phyloP scores from a whole-genome alignment of 345 rosid genomes.

The Pistacia atlantica region DNA sequence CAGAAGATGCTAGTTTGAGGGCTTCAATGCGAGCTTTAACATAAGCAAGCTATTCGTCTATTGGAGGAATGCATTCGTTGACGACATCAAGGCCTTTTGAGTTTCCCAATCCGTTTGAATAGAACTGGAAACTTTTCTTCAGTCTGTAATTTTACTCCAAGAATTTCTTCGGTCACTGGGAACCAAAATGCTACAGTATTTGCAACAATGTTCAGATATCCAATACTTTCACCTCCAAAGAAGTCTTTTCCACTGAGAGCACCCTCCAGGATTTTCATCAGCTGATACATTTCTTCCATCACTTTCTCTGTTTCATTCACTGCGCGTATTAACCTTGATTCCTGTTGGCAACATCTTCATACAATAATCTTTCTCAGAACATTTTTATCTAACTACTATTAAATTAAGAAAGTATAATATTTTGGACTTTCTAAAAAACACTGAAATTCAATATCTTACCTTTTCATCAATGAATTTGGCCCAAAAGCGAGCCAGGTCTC shows the following conservation, averaged over 20 bases:
- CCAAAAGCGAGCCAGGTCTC: slow-evolving; percentile 50
- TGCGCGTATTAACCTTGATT: no score
- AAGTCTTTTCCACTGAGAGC: slow-evolving; percentile 28
- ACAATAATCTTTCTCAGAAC: neutral
- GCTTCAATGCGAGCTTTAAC: neutral
- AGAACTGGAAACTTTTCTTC: slow-evolving; percentile 22
- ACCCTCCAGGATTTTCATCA: slow-evolving; percentile 23
- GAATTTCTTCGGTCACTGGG: slow-evolving; percentile 3
- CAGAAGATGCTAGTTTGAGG: neutral
- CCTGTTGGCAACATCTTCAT: no score
- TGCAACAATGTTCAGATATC: slow-evolving; percentile 24
- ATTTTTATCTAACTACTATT: no score
- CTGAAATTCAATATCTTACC: slow-evolving; percentile 8
- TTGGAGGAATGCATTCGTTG: slow-evolving; percentile 20
- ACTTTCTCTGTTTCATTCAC: neutral
- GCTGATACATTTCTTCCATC: slow-evolving; percentile 20
- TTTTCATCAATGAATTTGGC: slow-evolving; percentile 41
- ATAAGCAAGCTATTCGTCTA: slow-evolving; percentile 18
- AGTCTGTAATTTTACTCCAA: neutral
- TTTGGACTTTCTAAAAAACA: no score
- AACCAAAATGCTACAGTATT: slow-evolving; percentile 7
- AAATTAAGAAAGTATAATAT: no score
- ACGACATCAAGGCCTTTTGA: slow-evolving; percentile 13
- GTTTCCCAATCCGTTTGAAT: slow-evolving; percentile 25
- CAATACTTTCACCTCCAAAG: slow-evolving; percentile 24